Conservation (phyloP, 75 land plant genomes). For the Isoetes taiwanensis region DNA sequence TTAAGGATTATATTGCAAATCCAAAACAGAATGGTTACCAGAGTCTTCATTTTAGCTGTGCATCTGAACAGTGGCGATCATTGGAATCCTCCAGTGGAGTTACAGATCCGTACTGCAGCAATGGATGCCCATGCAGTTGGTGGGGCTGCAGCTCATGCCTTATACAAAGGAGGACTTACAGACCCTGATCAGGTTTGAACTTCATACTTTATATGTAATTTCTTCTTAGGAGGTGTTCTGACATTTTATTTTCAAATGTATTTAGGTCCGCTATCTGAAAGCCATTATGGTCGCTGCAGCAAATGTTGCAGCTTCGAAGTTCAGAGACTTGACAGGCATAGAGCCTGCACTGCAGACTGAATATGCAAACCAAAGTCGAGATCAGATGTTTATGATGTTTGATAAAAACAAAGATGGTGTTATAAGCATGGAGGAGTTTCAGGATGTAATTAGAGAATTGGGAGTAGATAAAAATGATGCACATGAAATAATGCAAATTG, state of each 20-base stretch:
- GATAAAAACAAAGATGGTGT: constrained; percentile 95
- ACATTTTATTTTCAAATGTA: not conserved
- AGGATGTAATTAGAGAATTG: constrained; percentile 78
- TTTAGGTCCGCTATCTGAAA: constrained; percentile 68
- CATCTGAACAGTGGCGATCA: constrained; percentile 35
- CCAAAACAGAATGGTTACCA: constrained; percentile 88
- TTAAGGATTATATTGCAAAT: constrained; percentile 76
- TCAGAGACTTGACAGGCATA: constrained; percentile 43
- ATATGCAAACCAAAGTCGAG: constrained; percentile 14
- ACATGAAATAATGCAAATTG: constrained; percentile 69
- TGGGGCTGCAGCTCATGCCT: constrained; percentile 85
- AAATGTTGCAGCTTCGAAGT: constrained; percentile 67
- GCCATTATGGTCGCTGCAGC: constrained; percentile 95
- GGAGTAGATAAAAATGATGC: constrained; percentile 85
- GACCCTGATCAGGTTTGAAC: constrained; percentile 86
- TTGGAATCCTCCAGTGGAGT: constrained; percentile 60
- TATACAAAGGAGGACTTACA: constrained; percentile 94
- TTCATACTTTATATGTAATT: not conserved
- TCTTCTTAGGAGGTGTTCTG: not conserved
- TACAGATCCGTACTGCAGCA: constrained; percentile 78
- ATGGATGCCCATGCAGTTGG: constrained; percentile 75
- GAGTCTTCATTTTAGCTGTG: constrained; percentile 82
- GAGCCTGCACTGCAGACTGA: not conserved
- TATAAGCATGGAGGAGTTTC: constrained; percentile 87
- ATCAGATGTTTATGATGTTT: constrained; percentile 55